Base-by-base conservation (phyloP, 164 flowering plant genomes). In the Tetracentron sinense region DNA sequence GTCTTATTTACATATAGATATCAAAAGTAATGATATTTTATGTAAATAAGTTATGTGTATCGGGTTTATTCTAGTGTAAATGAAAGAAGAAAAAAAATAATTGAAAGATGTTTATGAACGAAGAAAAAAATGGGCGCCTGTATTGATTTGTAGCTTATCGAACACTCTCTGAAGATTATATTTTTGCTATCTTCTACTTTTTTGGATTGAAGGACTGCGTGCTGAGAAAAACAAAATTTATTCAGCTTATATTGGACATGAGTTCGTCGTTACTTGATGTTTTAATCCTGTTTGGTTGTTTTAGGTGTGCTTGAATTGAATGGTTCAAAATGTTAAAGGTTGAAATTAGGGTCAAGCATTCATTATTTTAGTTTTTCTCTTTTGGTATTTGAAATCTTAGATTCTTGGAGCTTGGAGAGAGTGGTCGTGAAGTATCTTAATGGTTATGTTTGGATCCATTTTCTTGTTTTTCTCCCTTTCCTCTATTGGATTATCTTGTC, bases 301-400 rank as follows among this genome's bases (percentile, higher is more conserved):
- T 12, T 5, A 16, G n/a, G 46, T 21, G 56, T 64, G 0, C 15
- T 56, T 44, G 22, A 19, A n/a, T 62, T 6, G 1, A 17, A 16
- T 47, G 38, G 49, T 52, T 63, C n/a, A 23, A 22, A 16, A 47
- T 0, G 44, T 1, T 10, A 3, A 6, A 14, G 5, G 6, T 27
- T 54, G 23, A 38, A 53, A 51, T 63, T 26, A 61, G 54, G 64
- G 64, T 48, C 48, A 29, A 0, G 1, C 25, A 56, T 20, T 35
- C 27, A 33, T 38, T 12, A 38, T 38, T 20, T 27, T 21, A 31
- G 2, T 56, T 56, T 56, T n/a, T n/a, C n/a, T n/a, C 21, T n/a
- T 56, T 56, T 56, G 58, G 19, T 8, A 19, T n/a, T 54, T 29
- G 38, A 14, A 14, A 25, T 16, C 17, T 12, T 25, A 21, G 25